Percentiles rank a stretch among this genome's conserved stretches.
Evolutionary conservation across 2,329 filamentous ascomycete species (phyloP).

Genomic region (Fusarium tupiense): DNA sequence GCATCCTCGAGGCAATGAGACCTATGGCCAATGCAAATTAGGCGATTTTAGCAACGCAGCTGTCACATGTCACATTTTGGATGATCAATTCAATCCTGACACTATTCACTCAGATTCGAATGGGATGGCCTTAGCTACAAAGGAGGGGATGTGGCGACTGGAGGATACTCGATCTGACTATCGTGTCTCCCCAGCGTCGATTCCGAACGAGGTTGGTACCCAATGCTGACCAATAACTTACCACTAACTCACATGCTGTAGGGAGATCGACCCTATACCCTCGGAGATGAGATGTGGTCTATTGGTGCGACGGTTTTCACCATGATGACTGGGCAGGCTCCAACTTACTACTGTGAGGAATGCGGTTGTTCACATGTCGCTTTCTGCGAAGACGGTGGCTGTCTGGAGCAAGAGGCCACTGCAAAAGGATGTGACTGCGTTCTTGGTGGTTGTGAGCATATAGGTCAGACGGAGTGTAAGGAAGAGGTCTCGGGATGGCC

Average conservation of each 20-base stretch:
- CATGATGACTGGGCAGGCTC: conserved; percentile 52
- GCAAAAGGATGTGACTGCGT: conserved; percentile 33
- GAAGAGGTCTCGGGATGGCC: conserved; percentile 17
- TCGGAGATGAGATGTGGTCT: conserved; percentile 50
- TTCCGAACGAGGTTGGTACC: conserved; percentile 13
- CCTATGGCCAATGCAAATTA: conserved; percentile 64
- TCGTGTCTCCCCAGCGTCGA: conserved; percentile 1
- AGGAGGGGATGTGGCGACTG: conserved; percentile 25
- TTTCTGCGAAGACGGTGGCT: conserved; percentile 44
- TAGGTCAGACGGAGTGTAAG: conserved; percentile 7
- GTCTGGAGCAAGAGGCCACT: conserved; percentile 36
- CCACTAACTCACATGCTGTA: conserved; percentile 18
- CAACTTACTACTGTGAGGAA: conserved; percentile 23
- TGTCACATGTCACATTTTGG: conserved; percentile 50
- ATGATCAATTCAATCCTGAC: neutral
- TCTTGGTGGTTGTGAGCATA: conserved; percentile 37
- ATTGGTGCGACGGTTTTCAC: conserved; percentile 52
- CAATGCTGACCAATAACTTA: neutral
- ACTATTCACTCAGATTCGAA: neutral
- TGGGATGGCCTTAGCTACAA: conserved; percentile 19
- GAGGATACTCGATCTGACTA: neutral
- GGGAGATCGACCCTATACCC: conserved; percentile 48
- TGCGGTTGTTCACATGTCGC: conserved; percentile 43
- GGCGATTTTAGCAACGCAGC: conserved; percentile 57
- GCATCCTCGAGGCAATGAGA: conserved; percentile 57